These are phyloP conservation scores for Aristolochia californica DNA, from an alignment of 164 flowering plant species.

Conservation along the genomic window DNA sequence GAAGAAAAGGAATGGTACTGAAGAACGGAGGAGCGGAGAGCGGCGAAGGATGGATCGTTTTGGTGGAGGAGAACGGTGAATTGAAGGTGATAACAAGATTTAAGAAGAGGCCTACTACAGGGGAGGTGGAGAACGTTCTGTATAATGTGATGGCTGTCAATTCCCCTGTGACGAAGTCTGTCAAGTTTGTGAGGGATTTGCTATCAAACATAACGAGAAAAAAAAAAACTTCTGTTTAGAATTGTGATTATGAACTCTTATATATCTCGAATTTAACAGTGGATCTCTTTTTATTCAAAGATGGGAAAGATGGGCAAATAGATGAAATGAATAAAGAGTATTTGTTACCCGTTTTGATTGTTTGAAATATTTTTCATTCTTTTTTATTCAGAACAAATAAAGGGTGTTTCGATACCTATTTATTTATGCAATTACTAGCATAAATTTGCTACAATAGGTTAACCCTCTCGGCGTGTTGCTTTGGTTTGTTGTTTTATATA, in stretches of 20 bases:
- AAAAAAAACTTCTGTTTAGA: conserved; percentile 15
- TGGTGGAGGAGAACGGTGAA: conserved; percentile 60
- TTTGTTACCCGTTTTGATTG: too few species aligned
- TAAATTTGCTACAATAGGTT: too few species aligned
- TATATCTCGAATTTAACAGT: too few species aligned
- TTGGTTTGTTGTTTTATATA: too few species aligned
- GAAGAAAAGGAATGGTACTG: conserved; percentile 56
- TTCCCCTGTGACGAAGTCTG: conserved; percentile 80
- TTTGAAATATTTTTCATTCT: too few species aligned
- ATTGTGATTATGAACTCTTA: not conserved
- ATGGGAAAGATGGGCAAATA: too few species aligned
- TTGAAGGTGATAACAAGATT: conserved; percentile 57
- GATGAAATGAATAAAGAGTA: too few species aligned
- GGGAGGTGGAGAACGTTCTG: conserved; percentile 73
- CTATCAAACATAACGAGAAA: conserved; percentile 65
- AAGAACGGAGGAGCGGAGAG: conserved; percentile 38
- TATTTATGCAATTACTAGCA: too few species aligned
- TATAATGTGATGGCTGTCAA: conserved; percentile 77
- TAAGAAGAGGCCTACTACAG: conserved; percentile 48
- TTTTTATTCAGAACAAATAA: too few species aligned
- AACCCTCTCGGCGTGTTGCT: too few species aligned
- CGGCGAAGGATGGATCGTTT: conserved; percentile 46
- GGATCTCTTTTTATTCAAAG: too few species aligned
- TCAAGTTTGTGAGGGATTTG: conserved; percentile 56
- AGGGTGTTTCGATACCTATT: too few species aligned